Base-by-base conservation (phyloP, 345 rosid species). In the Bruguiera parviflora region DNA sequence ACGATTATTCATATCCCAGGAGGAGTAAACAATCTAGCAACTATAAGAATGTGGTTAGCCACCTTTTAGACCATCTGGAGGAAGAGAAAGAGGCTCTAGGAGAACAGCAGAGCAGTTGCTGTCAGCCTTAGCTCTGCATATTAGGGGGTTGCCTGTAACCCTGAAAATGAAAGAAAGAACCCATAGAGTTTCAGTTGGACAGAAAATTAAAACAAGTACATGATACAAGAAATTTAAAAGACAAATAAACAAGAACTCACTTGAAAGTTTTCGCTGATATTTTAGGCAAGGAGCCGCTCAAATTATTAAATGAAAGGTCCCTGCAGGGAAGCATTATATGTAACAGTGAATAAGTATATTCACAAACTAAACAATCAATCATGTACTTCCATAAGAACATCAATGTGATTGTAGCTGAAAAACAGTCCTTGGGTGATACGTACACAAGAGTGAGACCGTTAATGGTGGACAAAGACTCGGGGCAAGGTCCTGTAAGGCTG, bases 231-330 rank as follows among this genome's bases (percentile, higher is more conserved):
- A 49, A 61, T 0, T 32, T 32, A 32, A 6, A 63, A 74, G 22
- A 60, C 58, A 25, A 46, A 35, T 57, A 25, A 69, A 53, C 20
- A 72, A 62, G 33, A 58, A 65, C 90, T 86, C 80, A 96, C 99
- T 87, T 96, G 85, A 96, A 92, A 31, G 97, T 92, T 80, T 95
- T 88, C 56, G 98, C 91, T 53, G 92, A 88, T 78, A 90, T 79
- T 84, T 87, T 96, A 46, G 99, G 98, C 76, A 90, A 64, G 33
- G 96, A 78, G 72, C 99, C 98, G 7, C 98, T 90, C 69, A 96
- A 79, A 79, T 96, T 96, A 84, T 96, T 96, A 74, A 79, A 96
- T 15, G 99, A 90, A 64, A 96, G 83, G 78, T 96, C 99, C 58
- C 99, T 96, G 70, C 82, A 82, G 67, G 33, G 51, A 67, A 65